Percentiles rank a stretch among this genome's conserved stretches.
Conservation (phyloP, 345 rosid genomes). For the Sisymbrium irio region DNA sequence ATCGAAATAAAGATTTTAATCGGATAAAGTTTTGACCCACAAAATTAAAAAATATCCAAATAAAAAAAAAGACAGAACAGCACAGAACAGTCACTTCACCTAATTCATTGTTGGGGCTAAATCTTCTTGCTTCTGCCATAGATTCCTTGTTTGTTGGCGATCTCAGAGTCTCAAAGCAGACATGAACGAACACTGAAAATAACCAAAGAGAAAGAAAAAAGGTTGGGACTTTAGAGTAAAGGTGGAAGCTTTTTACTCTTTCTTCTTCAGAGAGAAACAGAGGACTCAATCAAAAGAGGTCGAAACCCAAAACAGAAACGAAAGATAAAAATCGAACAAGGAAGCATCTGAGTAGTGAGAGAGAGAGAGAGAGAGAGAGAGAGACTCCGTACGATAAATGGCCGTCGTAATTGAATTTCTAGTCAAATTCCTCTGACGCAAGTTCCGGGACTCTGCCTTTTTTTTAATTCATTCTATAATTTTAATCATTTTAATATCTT, state of each 20-base stretch:
- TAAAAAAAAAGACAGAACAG: too few relatives aligned
- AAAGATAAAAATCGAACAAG: too few relatives aligned
- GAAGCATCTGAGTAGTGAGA: slow-evolving; percentile 39
- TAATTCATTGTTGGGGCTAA: slow-evolving; percentile 28
- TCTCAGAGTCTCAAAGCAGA: slow-evolving; percentile 26
- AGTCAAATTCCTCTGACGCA: slow-evolving; percentile 39
- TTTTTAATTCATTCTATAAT: not conserved
- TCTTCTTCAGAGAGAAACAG: slow-evolving; percentile 17
- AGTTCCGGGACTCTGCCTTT: slow-evolving; percentile 34
- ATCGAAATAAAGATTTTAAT: not conserved
- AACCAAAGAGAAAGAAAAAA: not conserved
- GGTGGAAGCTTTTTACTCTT: slow-evolving; percentile 5
- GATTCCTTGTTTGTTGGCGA: slow-evolving; percentile 3
- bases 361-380: not conserved
- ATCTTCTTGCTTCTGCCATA: slow-evolving; percentile 38
- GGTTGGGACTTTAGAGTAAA: not conserved
- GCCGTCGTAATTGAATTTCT: slow-evolving; percentile 35
- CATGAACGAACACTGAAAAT: slow-evolving; percentile 17
- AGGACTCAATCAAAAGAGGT: slow-evolving; percentile 12
- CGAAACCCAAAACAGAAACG: slow-evolving; percentile 9
- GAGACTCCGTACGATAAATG: slow-evolving; percentile 23
- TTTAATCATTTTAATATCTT: not conserved
- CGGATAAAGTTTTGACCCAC: slow-evolving; percentile 6
- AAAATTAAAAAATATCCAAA: not conserved
- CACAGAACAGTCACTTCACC: slow-evolving; percentile 36